Conservation (phyloP, 768 basidiomycete genomes). For the Amanita polypyramis region DNA sequence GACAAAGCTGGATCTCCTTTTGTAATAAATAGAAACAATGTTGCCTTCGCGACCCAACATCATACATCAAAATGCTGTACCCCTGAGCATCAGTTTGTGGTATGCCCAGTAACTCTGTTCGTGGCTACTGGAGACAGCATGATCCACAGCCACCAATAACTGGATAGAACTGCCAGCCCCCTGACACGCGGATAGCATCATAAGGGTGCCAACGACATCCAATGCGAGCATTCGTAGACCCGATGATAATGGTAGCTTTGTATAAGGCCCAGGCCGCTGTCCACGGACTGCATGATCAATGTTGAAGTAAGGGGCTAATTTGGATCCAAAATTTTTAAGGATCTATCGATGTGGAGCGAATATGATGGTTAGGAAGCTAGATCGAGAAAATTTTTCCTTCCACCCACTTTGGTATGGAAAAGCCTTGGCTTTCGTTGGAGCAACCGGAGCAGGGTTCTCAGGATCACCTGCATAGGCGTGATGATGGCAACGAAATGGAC, state of each 20-base stretch:
- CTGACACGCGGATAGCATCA: slow-evolving; percentile 10
- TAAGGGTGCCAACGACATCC: slow-evolving; percentile 40
- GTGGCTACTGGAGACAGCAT: slow-evolving; percentile 25
- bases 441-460: slow-evolving; percentile 53
- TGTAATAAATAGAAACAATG: not conserved
- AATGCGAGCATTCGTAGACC: slow-evolving; percentile 47
- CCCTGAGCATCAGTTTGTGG: slow-evolving; percentile 9
- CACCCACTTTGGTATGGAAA: slow-evolving; percentile 33
- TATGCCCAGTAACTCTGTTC: slow-evolving; percentile 31
- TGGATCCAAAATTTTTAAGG: slow-evolving; percentile 39
- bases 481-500: not conserved
- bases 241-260: slow-evolving; percentile 40
- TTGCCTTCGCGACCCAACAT: not conserved
- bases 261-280: slow-evolving; percentile 65
- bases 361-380: not conserved
- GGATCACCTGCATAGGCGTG: slow-evolving; percentile 31
- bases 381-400: not conserved
- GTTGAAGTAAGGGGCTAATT: slow-evolving; percentile 72
- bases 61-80: not conserved
- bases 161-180: slow-evolving; percentile 7
- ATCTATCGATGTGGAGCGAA: slow-evolving; percentile 22
- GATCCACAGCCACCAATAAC: slow-evolving; percentile 21
- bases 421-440: slow-evolving; percentile 42
- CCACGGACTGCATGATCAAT: slow-evolving; percentile 71
- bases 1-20: slow-evolving; percentile 2